Conservation (phyloP, 129 eudicot species). For the Solidago caesia region DNA sequence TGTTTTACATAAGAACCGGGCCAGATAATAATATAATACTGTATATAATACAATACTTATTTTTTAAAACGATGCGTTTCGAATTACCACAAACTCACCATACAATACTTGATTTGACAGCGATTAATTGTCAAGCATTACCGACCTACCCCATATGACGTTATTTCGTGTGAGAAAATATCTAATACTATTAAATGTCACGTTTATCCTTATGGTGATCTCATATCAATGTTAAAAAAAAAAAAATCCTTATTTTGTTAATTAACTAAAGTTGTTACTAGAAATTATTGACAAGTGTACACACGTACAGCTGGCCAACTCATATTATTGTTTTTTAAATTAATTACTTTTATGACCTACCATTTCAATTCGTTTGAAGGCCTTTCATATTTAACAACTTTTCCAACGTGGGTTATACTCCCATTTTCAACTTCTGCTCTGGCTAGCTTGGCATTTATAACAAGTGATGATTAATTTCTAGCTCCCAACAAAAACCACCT, state of each 20-base stretch:
- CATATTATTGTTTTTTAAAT: conserved; percentile 16
- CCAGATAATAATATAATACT: no score
- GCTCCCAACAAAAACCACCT: background rate
- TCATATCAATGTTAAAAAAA: background rate
- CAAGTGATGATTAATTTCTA: background rate
- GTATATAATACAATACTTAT: no score
- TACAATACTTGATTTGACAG: no score
- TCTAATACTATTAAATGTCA: no score
- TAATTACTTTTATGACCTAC: background rate
- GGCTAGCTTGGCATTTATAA: background rate
- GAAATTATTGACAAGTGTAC: conserved; percentile 18
- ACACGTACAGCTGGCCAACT: conserved; percentile 19
- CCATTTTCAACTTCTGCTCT: background rate
- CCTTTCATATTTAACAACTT: conserved; percentile 5
- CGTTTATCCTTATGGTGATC: no score
- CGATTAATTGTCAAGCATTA: no score
- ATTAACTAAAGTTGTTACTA: background rate
- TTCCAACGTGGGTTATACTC: conserved; percentile 20
- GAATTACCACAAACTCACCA: no score
- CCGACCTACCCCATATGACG: no score
- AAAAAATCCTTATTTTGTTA: background rate
- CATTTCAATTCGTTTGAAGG: conserved; percentile 11
- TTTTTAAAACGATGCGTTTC: no score
- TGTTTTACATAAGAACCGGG: no score
- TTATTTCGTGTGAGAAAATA: no score